phyloP scores from a whole-genome alignment of 345 rosid species.

The Streptanthus diversifolius region DNA sequence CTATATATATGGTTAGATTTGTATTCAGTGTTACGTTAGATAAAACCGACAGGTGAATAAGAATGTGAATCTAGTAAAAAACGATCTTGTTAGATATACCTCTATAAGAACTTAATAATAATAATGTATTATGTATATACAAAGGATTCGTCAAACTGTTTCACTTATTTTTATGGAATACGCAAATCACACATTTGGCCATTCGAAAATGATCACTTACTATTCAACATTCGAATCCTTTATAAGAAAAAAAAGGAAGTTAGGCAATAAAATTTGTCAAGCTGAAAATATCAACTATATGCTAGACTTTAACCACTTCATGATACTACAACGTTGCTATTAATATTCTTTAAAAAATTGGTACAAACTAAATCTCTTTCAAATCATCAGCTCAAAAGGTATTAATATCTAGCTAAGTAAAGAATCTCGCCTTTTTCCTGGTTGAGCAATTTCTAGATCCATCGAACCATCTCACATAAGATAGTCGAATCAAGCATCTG shows the following conservation, averaged over 20 bases:
- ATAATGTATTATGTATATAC: background rate
- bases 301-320: slow-evolving; percentile 18
- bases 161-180: background rate
- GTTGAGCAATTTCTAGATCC: slow-evolving; percentile 28
- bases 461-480: slow-evolving; percentile 28
- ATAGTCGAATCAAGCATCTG: slow-evolving; percentile 34
- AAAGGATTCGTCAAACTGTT: background rate
- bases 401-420: slow-evolving; percentile 30
- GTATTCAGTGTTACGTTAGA: background rate
- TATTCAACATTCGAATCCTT: slow-evolving; percentile 4
- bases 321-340: slow-evolving; percentile 15
- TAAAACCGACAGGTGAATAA: background rate
- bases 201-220: background rate
- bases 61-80: background rate
- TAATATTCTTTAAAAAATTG: background rate
- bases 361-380: slow-evolving; percentile 31
- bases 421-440: slow-evolving; percentile 24
- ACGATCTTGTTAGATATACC: background rate
- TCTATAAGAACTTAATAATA: background rate
- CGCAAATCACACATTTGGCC: background rate
- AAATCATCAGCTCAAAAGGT: slow-evolving; percentile 23
- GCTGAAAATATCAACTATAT: background rate
- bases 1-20: background rate
- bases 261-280: slow-evolving; percentile 8
- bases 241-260: background rate